Evolutionary conservation across 2,329 filamentous ascomycete genomes (phyloP).

Genomic region (Teratosphaeria zuluensis): DNA sequence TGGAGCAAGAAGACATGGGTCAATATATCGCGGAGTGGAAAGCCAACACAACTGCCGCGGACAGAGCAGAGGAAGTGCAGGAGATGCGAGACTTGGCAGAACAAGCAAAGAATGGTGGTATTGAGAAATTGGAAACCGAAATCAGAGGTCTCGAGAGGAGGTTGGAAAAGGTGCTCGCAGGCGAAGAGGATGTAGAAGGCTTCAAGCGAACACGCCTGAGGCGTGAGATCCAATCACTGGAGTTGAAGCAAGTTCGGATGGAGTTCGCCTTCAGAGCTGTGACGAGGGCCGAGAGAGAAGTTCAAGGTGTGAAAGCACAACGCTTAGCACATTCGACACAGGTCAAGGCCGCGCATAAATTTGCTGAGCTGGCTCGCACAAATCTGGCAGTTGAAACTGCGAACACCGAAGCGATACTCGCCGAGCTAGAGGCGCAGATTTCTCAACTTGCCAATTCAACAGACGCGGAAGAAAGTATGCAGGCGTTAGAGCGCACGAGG

Average conservation of each 20-base stretch:
- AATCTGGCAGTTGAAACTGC: background rate
- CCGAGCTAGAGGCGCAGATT: background rate
- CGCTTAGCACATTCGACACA: background rate
- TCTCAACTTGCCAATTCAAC: background rate
- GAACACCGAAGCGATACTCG: background rate
- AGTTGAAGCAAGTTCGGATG: constrained; percentile 7
- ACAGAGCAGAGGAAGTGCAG: constrained; percentile 9
- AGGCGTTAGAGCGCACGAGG: background rate
- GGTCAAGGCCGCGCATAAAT: background rate
- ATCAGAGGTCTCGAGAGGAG: constrained; percentile 3
- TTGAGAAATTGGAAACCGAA: constrained; percentile 11
- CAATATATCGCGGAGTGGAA: constrained; percentile 13
- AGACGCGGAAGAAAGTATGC: background rate
- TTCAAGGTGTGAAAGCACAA: constrained; percentile 1
- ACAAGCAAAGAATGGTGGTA: constrained; percentile 6
- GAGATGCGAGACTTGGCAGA: constrained; percentile 13
- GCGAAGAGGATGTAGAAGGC: constrained; percentile 2
- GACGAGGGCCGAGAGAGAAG: constrained; percentile 1
- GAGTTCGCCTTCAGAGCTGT: constrained; percentile 10
- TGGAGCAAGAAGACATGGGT: constrained; percentile 36
- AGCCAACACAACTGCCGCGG: background rate
- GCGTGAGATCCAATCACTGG: constrained; percentile 1
- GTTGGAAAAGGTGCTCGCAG: constrained; percentile 3
- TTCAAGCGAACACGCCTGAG: constrained; percentile 4
- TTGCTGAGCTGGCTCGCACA: background rate